Conservation (phyloP, 768 basidiomycete species). For the Nevesoporus exiguus region DNA sequence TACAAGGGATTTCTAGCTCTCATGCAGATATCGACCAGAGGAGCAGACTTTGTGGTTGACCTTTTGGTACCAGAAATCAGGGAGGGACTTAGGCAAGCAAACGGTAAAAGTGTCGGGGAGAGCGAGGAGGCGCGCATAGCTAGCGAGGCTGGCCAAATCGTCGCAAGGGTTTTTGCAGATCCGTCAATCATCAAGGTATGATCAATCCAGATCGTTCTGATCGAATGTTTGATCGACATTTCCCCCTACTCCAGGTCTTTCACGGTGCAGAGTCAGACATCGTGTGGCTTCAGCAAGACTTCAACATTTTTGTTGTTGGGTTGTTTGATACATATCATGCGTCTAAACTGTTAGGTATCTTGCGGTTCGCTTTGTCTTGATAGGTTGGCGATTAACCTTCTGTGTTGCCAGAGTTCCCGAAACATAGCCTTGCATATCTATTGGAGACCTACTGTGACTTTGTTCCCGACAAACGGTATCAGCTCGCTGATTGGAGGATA, state of each 20-base stretch:
- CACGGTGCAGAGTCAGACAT: constrained; percentile 96
- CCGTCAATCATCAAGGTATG: constrained; percentile 80
- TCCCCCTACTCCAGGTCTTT: constrained; percentile 56
- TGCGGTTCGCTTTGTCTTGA: background rate
- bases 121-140: constrained; percentile 17
- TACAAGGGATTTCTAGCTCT: constrained; percentile 88
- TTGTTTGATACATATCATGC: constrained; percentile 98
- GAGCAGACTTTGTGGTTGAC: constrained; percentile 87
- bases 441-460: constrained; percentile 90
- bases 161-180: constrained; percentile 57
- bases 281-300: constrained; percentile 94
- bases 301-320: constrained; percentile 89
- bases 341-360: constrained; percentile 72
- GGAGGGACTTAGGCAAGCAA: constrained; percentile 68
- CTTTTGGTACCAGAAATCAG: constrained; percentile 59
- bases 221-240: background rate
- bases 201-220: background rate
- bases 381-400: background rate
- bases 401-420: constrained; percentile 60
- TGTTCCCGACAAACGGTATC: constrained; percentile 90
- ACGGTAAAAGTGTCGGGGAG: constrained; percentile 27
- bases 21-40: constrained; percentile 86
- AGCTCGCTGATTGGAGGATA: constrained; percentile 97
- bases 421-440: constrained; percentile 79
- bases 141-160: constrained; percentile 46